Evolutionary conservation across 805 yeast genomes (phyloP), one percentile per base, ranked within the genome.

Genomic region (Yarrowia keelungensis): DNA sequence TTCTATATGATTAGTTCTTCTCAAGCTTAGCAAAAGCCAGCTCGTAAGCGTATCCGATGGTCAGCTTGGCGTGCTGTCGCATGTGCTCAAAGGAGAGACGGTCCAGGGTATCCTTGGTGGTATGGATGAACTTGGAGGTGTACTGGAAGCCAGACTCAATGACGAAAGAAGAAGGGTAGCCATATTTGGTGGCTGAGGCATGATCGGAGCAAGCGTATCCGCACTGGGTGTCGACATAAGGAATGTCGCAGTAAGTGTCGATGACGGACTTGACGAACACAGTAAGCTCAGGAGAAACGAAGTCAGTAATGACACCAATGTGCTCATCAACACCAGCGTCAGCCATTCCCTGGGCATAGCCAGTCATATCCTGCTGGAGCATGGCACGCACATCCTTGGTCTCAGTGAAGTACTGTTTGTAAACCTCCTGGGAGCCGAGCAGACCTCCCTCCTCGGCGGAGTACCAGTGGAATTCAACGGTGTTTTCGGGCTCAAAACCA

Each of bases 291-390:
- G 78, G 76, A 35, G 87, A 82, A 0, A 89, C 87, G 76, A 84
- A 87, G 80, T 92, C 97, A 2, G 86, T 84, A 69, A 92, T 86
- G 53, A 94, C 82, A n/a, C 97, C 97, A 73, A 93, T 83, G 76
- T 86, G 87, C 51, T 86, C 92, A 77, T 81, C 87, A 73, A 76
- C 80, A 69, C 83, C 89, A 38, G 71, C 79, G 71, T 82, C 85
- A 47, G 79, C 75, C 49, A 87, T 80, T 50, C 82, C 84, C 42
- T 82, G 81, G 2, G 88, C 84, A 75, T 82, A 91, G 0, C 97
- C 97, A 2, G 97, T 90, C 97, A 93, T 93, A 76, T 94, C 99
- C 76, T 92, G 97, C 78, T 94, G 97, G 47, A 94, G 81, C 95
- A 92, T 89, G 5, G 93, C 92, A 39, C 87, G 84, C 26, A 94